Evolutionary conservation across 305 asterid species (phyloP).

Genomic region (Rubia balearica): DNA sequence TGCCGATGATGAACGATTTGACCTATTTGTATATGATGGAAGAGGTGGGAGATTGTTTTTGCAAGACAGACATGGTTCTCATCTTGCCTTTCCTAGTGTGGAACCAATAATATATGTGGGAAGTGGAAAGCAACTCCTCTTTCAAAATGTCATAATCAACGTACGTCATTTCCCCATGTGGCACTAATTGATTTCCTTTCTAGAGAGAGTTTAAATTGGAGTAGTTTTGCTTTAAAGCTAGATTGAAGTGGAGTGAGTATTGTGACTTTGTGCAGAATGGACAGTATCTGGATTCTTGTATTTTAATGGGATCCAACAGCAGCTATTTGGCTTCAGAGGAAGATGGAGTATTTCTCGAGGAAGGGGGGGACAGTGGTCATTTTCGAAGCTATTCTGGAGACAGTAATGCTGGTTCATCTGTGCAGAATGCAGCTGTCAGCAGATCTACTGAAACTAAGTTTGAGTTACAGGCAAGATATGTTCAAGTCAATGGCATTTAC

Average conservation of each 20-base stretch:
- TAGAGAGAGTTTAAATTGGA: conserved; percentile 1
- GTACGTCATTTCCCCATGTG: conserved; percentile 30
- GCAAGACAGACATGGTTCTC: conserved; percentile 59
- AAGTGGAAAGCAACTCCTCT: conserved; percentile 78
- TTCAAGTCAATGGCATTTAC: conserved; percentile 12
- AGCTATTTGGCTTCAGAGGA: conserved; percentile 72
- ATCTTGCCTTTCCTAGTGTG: conserved; percentile 52
- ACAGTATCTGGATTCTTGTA: conserved; percentile 63
- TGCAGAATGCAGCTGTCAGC: conserved; percentile 36
- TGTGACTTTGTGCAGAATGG: conserved; percentile 50
- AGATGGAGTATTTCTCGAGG: conserved; percentile 63
- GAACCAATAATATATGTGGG: conserved; percentile 82
- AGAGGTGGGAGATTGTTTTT: conserved; percentile 77
- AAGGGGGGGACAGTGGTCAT: conserved; percentile 39
- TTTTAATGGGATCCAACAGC: conserved; percentile 78
- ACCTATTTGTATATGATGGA: conserved; percentile 78
- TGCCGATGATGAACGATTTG: conserved; percentile 80
- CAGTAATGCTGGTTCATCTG: conserved; percentile 24
- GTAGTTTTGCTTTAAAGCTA: conserved; percentile 13
- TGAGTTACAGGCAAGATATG: conserved; percentile 62
- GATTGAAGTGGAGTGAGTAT: conserved; percentile 8
- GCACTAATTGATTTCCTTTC: neutral
- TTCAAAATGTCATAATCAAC: conserved; percentile 75
- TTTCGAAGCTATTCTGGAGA: conserved; percentile 35
- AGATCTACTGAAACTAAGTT: conserved; percentile 54